phyloP scores from a whole-genome alignment of 768 basidiomycete genomes.

The Russula sp. region DNA sequence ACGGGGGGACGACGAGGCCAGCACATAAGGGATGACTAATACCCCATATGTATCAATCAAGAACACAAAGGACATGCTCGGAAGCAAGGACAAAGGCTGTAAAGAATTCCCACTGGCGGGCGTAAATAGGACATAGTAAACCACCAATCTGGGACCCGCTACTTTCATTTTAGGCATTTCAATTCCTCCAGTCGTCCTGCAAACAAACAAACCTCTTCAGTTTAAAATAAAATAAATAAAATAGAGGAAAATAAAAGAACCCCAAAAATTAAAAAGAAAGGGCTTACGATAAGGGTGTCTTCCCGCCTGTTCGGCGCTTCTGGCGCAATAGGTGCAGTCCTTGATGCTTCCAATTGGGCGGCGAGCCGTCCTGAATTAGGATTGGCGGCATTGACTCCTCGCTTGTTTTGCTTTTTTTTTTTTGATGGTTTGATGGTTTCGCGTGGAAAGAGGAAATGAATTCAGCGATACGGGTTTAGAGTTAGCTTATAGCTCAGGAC shows the following conservation, averaged over 20 bases:
- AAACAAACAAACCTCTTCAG: no score
- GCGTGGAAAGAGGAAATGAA: no score
- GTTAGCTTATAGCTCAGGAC: background rate
- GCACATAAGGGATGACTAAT: constrained; percentile 22
- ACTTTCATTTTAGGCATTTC: constrained; percentile 16
- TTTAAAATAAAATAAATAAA: background rate
- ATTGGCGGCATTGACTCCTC: constrained; percentile 46
- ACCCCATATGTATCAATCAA: constrained; percentile 19
- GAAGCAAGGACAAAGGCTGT: constrained; percentile 14
- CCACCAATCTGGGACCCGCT: constrained; percentile 2
- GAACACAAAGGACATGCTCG: constrained; percentile 12
- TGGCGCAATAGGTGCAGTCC: constrained; percentile 39
- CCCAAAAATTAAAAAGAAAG: constrained; percentile 29
- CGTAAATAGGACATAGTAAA: constrained; percentile 21
- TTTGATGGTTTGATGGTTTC: no score
- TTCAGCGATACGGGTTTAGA: no score
- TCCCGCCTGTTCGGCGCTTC: constrained; percentile 42
- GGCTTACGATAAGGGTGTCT: constrained; percentile 46
- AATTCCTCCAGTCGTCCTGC: constrained; percentile 45
- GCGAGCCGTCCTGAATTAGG: constrained; percentile 47
- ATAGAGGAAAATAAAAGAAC: constrained; percentile 8
- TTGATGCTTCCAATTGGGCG: constrained; percentile 43
- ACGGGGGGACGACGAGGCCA: constrained; percentile 8
- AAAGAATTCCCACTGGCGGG: constrained; percentile 21
- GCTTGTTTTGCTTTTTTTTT: constrained; percentile 38